Evolutionary conservation across 305 asterid species (phyloP), one percentile per base, ranked within the genome.

Genomic region (Stenogyne calaminthoides): DNA sequence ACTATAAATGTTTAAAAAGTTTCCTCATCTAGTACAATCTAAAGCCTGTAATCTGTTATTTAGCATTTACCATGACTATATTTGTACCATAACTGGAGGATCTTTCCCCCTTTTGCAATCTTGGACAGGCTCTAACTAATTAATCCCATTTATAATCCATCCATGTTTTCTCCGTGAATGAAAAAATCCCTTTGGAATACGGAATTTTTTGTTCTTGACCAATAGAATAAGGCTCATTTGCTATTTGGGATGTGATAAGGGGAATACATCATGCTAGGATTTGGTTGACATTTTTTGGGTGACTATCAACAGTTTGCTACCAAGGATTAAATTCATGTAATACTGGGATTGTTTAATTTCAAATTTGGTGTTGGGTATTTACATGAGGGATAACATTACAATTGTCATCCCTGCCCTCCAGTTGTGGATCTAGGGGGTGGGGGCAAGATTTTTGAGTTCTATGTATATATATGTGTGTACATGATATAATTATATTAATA

Each of bases 1-100:
- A 12, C 44, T 46, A 14, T 9, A 60, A 66, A 52, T 55, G 29
- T 40, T 69, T 18, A 10, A 51, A 6, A 6, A 14, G 49, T 40
- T 59, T 15, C 27, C 29, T 29, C 39, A 49, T 79, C 20, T 70
- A 51, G 4, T 47, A 67, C 29, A 9, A 63, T 63, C 19, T 67
- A 54, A 27, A 47, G 7, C 40, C 27, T n/a, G 8, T 36, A 27
- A 61, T 59, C 40, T 56, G 52, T 39, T 56, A 44, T 27, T 22
- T 54, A 61, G 59, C 70, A 20, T 5, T 10, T 67, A 44, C 44
- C 16, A 20, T 12, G 58, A 51, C 44, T 55, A 1, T 64, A 14
- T 42, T 15, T 4, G n/a, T 15, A 10, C 64, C 25, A 9, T 19
- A 44, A 62, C 46, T 42, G 25, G 27, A 49, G 22, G 63, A 14